These are phyloP conservation scores for Rhexocercosporidium sp. DNA, from an alignment of 2,329 filamentous ascomycete genomes.

Conservation along the genomic window DNA sequence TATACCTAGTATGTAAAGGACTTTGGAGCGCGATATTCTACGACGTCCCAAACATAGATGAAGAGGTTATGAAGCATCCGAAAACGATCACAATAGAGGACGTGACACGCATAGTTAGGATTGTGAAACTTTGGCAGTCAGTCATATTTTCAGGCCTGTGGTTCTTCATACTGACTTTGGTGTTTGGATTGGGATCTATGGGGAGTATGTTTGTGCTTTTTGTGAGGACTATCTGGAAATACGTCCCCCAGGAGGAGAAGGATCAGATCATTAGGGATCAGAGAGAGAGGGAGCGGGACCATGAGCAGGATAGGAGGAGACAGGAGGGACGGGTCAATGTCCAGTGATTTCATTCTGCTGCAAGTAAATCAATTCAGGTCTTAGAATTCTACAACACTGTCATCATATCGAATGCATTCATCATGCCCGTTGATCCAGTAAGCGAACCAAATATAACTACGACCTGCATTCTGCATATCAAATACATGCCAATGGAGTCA, in stretches of 20 bases:
- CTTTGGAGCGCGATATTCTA: not conserved
- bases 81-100: not conserved
- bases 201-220: constrained; percentile 5
- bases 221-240: constrained; percentile 1
- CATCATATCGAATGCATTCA: no score
- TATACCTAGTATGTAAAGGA: not conserved
- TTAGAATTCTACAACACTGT: no score
- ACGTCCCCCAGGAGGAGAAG: constrained; percentile 1
- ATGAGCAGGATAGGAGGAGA: not conserved
- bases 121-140: not conserved
- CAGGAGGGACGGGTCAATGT: not conserved
- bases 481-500: no score
- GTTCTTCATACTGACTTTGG: not conserved
- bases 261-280: constrained; percentile 3
- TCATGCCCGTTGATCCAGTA: no score
- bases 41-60: not conserved
- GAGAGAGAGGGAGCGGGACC: not conserved
- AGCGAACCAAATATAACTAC: no score
- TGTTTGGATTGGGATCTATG: not conserved
- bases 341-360: no score
- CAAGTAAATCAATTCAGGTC: no score
- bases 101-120: not conserved
- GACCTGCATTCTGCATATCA: no score
- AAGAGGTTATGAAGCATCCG: not conserved
- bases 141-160: not conserved